A percentile compares a stretch with the other conserved stretches of the same genome.
Conservation (phyloP, 2,329 filamentous ascomycete genomes). For the Stemphylium lycopersici region DNA sequence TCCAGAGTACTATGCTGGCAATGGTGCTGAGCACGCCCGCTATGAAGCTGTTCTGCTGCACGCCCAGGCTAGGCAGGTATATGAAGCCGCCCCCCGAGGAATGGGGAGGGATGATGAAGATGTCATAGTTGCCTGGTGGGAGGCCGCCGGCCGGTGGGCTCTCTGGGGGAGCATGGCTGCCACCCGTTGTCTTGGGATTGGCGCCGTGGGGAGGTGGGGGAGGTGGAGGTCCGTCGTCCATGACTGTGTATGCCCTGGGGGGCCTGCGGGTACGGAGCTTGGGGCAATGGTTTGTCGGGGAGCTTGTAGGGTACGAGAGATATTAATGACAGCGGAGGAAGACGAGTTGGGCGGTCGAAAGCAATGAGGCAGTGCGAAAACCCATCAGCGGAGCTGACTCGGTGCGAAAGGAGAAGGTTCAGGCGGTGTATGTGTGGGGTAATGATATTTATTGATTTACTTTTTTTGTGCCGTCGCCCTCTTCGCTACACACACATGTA, state of each 20-base stretch:
- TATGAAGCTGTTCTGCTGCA: constrained; percentile 87
- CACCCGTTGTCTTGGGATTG: constrained; percentile 66
- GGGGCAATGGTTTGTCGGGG: constrained; percentile 18
- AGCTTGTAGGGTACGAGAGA: background rate
- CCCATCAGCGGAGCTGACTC: constrained; percentile 33
- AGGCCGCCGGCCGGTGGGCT: constrained; percentile 60
- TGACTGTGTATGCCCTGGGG: constrained; percentile 36
- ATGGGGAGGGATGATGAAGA: constrained; percentile 94
- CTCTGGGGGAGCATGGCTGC: constrained; percentile 31
- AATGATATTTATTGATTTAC: constrained; percentile 1
- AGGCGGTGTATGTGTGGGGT: constrained; percentile 11
- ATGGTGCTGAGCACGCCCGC: constrained; percentile 83
- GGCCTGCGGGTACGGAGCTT: constrained; percentile 23
- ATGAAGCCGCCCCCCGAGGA: constrained; percentile 88
- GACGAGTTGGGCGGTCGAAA: constrained; percentile 14
- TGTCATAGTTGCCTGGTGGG: constrained; percentile 91
- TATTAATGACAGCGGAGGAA: constrained; percentile 5
- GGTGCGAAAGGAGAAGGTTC: constrained; percentile 16
- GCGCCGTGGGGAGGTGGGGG: constrained; percentile 86
- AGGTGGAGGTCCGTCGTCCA: constrained; percentile 64
- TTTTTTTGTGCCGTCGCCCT: background rate
- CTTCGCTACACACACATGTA: background rate
- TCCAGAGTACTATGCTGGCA: constrained; percentile 73
- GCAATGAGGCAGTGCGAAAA: constrained; percentile 27
- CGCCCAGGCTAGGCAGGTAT: constrained; percentile 87